Conservation (phyloP, 352 stramenopile genomes). For the Blastocystis sp. region DNA sequence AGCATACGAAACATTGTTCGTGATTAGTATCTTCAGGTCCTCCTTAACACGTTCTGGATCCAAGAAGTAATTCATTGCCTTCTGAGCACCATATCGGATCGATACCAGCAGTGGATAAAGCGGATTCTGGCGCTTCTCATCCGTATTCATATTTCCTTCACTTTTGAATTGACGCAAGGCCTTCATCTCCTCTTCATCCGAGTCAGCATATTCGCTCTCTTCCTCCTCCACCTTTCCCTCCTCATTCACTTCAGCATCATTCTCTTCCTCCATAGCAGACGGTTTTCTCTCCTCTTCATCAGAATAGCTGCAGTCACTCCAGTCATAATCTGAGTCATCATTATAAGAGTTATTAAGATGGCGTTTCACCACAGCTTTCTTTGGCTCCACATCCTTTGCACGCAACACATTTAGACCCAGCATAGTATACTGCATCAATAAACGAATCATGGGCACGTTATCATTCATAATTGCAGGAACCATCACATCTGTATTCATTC, state of each 20-base stretch:
- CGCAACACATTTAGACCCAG: slow-evolving; percentile 8
- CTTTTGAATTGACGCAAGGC: neutral
- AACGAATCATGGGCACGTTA: neutral
- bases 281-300: neutral
- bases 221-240: slow-evolving; percentile 20
- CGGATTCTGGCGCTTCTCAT: neutral
- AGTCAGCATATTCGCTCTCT: slow-evolving; percentile 45
- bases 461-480: neutral
- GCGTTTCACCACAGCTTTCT: neutral
- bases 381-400: slow-evolving; percentile 3
- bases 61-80: neutral
- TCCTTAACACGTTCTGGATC: neutral
- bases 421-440: slow-evolving; percentile 12
- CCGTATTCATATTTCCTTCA: neutral
- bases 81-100: neutral
- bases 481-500: neutral
- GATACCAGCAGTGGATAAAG: neutral
- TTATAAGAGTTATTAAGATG: neutral
- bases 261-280: neutral
- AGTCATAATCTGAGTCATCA: neutral
- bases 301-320: neutral
- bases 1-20: neutral
- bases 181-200: slow-evolving; percentile 49
- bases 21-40: neutral
- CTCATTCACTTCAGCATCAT: neutral